Base-by-base conservation (phyloP, 2,329 filamentous ascomycete genomes). In the Claviceps citrina region DNA sequence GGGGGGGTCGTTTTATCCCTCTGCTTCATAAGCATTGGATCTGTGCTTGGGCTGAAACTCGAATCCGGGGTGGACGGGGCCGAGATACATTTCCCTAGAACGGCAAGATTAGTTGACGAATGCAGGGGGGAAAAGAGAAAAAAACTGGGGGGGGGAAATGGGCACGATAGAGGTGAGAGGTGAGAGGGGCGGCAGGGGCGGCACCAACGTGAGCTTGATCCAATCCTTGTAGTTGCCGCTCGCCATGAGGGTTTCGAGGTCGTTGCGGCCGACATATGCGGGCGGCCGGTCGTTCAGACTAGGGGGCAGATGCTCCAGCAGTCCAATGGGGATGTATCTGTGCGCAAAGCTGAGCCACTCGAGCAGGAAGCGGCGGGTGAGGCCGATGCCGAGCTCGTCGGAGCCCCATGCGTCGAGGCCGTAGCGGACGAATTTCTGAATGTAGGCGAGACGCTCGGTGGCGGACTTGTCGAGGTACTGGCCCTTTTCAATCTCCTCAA, bases 21-120 rank as follows among this genome's bases (percentile, higher is more conserved):
- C 78, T 2, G 78, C 81, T 59, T 86, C 84, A 36, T 94, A 94
- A 39, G 79, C 75, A 56, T 93, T 93, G 35, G 84, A 91, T 68
- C 94, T 96, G 67, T 98, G 91, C 69, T 98, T 98, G 3, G 91
- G 91, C 63, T 89, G 78, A 63, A 96, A 98, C 49, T 81, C 79
- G 70, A 96, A 98, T 51, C 84, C 81, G 30, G 83, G 78, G 50
- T 93, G 84, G 6, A 85, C 83, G 34, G 85, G 85, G 7, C 91
- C 91, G 15, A 98, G 71, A 67, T 93, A 98, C 86, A 98, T 96
- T 58, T 98, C 91, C 59, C 89, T 94, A 44, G 38, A 45, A 31
- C 52, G 41, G 3, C 12, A n/a, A 36, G 8, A 15, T 40, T 19
- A 40, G 31, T 13, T n/a, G n/a, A n/a, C 19, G 6, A 2, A 10